A percentile compares a stretch with the other conserved stretches of the same genome.
These are phyloP conservation scores for Cercospora beticola DNA, from an alignment of 2,329 filamentous ascomycete species.

Conservation along the genomic window DNA sequence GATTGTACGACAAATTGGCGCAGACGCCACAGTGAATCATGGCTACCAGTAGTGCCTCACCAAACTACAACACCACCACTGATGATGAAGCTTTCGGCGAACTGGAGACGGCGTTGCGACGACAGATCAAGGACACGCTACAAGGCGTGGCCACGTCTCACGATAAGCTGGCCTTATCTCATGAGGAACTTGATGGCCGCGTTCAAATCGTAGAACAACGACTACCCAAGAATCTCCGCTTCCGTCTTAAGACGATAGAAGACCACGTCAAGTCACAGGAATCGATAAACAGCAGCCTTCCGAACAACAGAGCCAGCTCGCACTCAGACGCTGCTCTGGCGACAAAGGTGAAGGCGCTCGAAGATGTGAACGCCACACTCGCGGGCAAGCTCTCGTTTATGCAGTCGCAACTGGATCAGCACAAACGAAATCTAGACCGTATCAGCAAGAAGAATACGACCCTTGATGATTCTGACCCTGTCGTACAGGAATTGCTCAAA, in stretches of 20 bases:
- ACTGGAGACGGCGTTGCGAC: slow-evolving; percentile 7
- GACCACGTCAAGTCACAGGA: slow-evolving; percentile 6
- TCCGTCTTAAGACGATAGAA: slow-evolving; percentile 7
- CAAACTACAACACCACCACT: slow-evolving; percentile 1
- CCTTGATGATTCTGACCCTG: not conserved
- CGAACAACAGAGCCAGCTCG: not conserved
- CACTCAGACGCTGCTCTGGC: not conserved
- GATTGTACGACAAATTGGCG: not conserved
- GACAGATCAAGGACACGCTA: slow-evolving; percentile 11
- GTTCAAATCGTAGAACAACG: slow-evolving; percentile 8
- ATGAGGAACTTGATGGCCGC: slow-evolving; percentile 1
- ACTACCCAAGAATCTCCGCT: slow-evolving; percentile 9
- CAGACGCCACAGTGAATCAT: not conserved
- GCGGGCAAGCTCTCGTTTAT: not conserved
- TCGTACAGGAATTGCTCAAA: not conserved
- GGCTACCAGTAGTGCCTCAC: not conserved
- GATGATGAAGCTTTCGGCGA: slow-evolving; percentile 10
- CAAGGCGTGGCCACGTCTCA: not conserved
- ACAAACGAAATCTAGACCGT: not conserved
- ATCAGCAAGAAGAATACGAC: not conserved
- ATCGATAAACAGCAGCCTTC: not conserved
- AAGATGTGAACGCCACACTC: not conserved
- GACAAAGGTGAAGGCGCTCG: not conserved
- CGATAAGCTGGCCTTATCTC: not conserved
- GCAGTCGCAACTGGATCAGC: not conserved